These are phyloP conservation scores for Alternaria angustiovoidea DNA, from an alignment of 2,329 filamentous ascomycete genomes.

Conservation along the genomic window DNA sequence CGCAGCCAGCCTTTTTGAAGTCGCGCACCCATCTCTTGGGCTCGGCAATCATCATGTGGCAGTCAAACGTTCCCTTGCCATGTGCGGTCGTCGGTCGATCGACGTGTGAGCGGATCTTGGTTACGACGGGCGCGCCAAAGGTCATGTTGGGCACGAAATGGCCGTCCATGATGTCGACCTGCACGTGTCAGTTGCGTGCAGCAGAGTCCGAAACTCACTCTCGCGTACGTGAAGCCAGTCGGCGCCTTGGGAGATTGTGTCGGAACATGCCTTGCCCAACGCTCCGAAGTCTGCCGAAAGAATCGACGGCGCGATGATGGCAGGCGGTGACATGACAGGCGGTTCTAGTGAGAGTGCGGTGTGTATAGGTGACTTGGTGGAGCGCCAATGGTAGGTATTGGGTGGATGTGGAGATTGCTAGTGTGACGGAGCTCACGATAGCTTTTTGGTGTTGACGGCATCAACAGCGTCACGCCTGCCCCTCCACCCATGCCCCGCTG, in stretches of 20 bases:
- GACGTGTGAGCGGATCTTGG: constrained; percentile 89
- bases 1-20: constrained; percentile 91
- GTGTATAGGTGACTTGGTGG: constrained; percentile 14
- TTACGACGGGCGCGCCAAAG: constrained; percentile 93
- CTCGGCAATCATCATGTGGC: constrained; percentile 99
- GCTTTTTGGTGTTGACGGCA: constrained; percentile 47
- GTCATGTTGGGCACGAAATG: constrained; percentile 99
- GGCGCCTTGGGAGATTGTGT: constrained; percentile 84
- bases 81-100: constrained; percentile 72
- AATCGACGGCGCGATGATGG: constrained; percentile 98
- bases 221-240: constrained; percentile 57
- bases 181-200: constrained; percentile 71
- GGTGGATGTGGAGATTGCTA: constrained; percentile 29
- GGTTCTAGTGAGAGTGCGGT: constrained; percentile 23
- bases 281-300: constrained; percentile 94
- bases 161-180: constrained; percentile 98
- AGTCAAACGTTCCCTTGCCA: constrained; percentile 94
- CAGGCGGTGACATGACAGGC: constrained; percentile 78
- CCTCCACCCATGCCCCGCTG: constrained; percentile 25
- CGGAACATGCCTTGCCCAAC: constrained; percentile 84
- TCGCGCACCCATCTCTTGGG: constrained; percentile 98
- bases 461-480: constrained; percentile 25
- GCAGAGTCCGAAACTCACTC: constrained; percentile 2
- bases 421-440: constrained; percentile 40
- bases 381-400: constrained; percentile 28